phyloP scores from a whole-genome alignment of 2,329 filamentous ascomycete species.

The Penicillium oxalicum region DNA sequence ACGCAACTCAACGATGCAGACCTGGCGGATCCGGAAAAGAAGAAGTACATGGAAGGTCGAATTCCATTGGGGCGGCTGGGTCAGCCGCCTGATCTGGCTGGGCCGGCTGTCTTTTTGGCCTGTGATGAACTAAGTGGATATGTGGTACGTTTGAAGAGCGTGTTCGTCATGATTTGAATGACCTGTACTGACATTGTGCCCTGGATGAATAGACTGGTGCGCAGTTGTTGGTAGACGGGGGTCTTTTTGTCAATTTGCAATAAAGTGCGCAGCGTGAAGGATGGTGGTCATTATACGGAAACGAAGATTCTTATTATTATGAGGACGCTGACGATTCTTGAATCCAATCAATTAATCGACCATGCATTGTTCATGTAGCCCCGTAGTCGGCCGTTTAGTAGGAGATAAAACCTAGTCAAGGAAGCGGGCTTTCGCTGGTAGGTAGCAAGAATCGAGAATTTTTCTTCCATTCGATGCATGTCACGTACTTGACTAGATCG shows the following conservation, averaged over 20 bases:
- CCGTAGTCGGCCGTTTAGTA: too few relatives aligned
- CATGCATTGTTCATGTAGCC: too few relatives aligned
- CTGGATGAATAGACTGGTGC: conserved; percentile 55
- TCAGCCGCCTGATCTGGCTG: conserved; percentile 65
- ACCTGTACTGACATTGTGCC: background rate
- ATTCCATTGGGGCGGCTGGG: conserved; percentile 76
- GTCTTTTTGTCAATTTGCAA: conserved; percentile 83
- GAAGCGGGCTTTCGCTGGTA: too few relatives aligned
- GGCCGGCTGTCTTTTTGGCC: conserved; percentile 78
- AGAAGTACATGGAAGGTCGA: conserved; percentile 69
- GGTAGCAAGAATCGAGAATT: too few relatives aligned
- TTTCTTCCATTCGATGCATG: too few relatives aligned
- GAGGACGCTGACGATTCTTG: too few relatives aligned
- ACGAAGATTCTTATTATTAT: too few relatives aligned
- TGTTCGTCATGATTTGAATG: background rate
- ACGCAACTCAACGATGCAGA: conserved; percentile 83
- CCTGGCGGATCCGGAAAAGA: conserved; percentile 65
- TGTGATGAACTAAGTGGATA: conserved; percentile 73
- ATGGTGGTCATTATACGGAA: too few relatives aligned
- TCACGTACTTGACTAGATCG: too few relatives aligned
- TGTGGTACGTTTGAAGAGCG: conserved; percentile 45
- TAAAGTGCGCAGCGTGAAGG: conserved; percentile 29
- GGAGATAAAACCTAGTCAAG: too few relatives aligned
- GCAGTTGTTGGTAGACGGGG: conserved; percentile 80
- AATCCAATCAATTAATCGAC: too few relatives aligned